Evolutionary conservation across 2,329 filamentous ascomycete species (phyloP).

Genomic region (Exserohilum rostratum): DNA sequence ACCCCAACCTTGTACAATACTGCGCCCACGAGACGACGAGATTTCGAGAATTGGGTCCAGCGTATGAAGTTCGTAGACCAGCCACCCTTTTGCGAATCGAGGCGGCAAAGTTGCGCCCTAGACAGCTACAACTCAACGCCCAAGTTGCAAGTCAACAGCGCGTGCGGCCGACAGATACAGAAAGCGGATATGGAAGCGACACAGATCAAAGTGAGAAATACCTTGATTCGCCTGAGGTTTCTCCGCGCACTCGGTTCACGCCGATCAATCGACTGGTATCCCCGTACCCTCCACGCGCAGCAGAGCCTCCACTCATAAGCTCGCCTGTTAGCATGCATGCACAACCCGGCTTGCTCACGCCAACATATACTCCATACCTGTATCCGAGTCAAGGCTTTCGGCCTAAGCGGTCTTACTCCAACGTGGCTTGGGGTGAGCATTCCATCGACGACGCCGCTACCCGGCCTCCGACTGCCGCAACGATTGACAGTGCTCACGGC

Average conservation of each 20-base stretch:
- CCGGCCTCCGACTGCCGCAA: conserved; percentile 11
- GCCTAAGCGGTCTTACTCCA: conserved; percentile 39
- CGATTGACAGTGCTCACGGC: conserved; percentile 9
- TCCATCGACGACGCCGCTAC: conserved; percentile 1
- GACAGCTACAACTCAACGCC: conserved; percentile 20
- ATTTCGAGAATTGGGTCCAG: conserved; percentile 39
- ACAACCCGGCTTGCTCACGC: conserved; percentile 9
- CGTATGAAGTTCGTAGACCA: conserved; percentile 16
- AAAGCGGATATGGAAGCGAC: conserved; percentile 53
- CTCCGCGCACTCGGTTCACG: conserved; percentile 48
- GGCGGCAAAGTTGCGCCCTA: conserved; percentile 20
- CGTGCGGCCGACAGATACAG: conserved; percentile 31
- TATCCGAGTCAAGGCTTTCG: conserved; percentile 15
- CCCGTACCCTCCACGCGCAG: conserved; percentile 18
- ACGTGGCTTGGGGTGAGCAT: conserved; percentile 19
- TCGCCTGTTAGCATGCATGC: conserved; percentile 15
- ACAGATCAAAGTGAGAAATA: conserved; percentile 47
- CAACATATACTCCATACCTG: conserved; percentile 22
- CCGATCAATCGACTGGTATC: conserved; percentile 48
- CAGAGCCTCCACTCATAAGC: conserved; percentile 16
- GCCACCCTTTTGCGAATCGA: conserved; percentile 8
- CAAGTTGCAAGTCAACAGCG: conserved; percentile 15
- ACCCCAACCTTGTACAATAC: conserved; percentile 45
- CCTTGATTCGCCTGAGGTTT: conserved; percentile 49
- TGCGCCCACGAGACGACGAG: conserved; percentile 47